phyloP scores from a whole-genome alignment of 2,329 filamentous ascomycete species.

The Aureobasidium lini region DNA sequence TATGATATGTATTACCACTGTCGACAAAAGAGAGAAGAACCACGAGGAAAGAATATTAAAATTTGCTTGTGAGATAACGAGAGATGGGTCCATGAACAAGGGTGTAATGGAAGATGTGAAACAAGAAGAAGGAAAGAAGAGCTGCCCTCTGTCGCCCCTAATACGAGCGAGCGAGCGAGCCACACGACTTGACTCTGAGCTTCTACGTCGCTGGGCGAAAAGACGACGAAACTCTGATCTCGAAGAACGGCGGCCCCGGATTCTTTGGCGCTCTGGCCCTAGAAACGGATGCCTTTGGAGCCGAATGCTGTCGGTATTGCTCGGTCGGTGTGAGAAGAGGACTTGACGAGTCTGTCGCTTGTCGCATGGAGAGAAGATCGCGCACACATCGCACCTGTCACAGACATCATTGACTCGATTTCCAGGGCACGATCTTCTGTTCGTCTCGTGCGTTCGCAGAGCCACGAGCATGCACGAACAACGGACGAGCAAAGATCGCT shows the following conservation, averaged over 20 bases:
- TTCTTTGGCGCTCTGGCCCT: slow-evolving; percentile 4
- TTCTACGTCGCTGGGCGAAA: slow-evolving; percentile 4
- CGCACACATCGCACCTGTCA: background rate
- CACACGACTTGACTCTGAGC: slow-evolving; percentile 10
- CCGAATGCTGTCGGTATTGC: background rate
- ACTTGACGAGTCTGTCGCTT: background rate
- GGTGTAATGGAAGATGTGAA: background rate
- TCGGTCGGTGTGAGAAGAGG: background rate
- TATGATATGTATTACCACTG: background rate
- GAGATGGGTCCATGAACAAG: background rate
- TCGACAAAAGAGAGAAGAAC: background rate
- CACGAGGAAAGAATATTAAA: background rate
- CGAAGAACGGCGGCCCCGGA: slow-evolving; percentile 3
- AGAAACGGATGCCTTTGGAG: background rate
- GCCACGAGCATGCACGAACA: background rate
- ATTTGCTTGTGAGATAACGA: background rate
- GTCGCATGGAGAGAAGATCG: background rate
- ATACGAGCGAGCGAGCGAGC: background rate
- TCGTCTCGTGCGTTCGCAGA: background rate
- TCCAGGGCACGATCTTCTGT: background rate
- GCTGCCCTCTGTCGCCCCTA: slow-evolving; percentile 4
- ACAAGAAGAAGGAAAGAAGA: slow-evolving; percentile 5
- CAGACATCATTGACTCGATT: background rate
- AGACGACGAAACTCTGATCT: slow-evolving; percentile 8
- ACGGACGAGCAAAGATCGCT: slow-evolving; percentile 11